Base-by-base conservation (phyloP, 352 stramenopile species). In the Globisporangium parvum region DNA sequence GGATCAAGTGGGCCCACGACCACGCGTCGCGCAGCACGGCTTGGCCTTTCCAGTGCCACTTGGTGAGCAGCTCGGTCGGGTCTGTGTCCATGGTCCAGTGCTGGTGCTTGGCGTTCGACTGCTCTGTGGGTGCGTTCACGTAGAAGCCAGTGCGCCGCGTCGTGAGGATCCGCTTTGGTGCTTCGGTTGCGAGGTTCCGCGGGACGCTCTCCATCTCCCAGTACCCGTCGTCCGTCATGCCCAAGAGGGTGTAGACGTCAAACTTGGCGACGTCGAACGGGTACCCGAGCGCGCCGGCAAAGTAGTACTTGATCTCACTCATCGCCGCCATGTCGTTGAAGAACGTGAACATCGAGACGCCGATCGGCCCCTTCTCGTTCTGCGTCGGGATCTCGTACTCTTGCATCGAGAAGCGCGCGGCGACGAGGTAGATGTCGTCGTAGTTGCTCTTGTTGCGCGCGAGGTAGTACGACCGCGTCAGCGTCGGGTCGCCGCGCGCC, bases 121-220 rank as follows among this genome's bases (percentile, higher is more conserved):
- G 71, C n/a, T 68, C 57, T 1, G 65, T 51, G 15, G 55, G 39
- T 3, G 59, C 50, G 2, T 61, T 18, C 31, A 71, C 51, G 21
- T 70, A 77, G 51, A 81, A 76, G 0, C 74, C 74, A 0, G 60
- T 63, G n/a, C 62, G 62, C 26, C 60, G 52, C n/a, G 70, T 57
- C 8, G 72, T 70, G 5, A 60, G 56, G 15, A 81, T 37, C 5
- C 20, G 5, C 21, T 69, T 65, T 0, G 52, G 24, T 1, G n/a
- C 14, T 6, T 58, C 39, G 1, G 6, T 11, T 3, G 26, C 1
- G 10, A 11, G 56, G 23, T 52, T 8, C 15, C 24, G 23, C 21
- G 56, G 26, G n/a, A 62, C 26, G 20, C 39, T 62, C 18, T 23
- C 24, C 2, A 62, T 39, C 3, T 35, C 28, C 56, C 56, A 62